Percentiles rank a stretch among this genome's conserved stretches.
Conservation (phyloP, 1,284 basidiomycete species). For the Ganoderma leucocontextum region DNA sequence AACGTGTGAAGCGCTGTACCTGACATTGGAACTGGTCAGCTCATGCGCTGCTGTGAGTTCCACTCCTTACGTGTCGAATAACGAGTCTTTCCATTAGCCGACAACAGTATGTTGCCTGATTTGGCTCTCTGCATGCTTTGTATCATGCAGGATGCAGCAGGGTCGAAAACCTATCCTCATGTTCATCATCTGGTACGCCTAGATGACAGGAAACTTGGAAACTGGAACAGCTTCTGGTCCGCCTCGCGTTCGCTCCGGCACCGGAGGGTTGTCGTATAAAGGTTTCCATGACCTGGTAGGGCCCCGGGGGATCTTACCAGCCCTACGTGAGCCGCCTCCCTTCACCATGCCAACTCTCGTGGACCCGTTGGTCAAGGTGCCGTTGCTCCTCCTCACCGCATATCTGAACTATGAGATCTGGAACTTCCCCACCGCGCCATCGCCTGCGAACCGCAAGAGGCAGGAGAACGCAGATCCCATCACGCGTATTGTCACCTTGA, state of each 20-base stretch:
- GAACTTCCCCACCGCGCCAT: neutral
- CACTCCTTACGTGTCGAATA: neutral
- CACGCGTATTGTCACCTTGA: slow-evolving; percentile 1
- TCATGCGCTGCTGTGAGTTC: neutral
- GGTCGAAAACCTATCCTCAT: neutral
- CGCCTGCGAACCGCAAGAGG: slow-evolving; percentile 3
- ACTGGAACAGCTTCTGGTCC: neutral
- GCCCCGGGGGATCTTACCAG: neutral
- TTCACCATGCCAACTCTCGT: neutral
- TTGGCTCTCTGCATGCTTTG: neutral
- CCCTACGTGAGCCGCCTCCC: neutral
- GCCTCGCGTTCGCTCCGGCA: neutral
- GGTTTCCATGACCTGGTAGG: neutral
- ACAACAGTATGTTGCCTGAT: neutral
- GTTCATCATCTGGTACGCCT: neutral
- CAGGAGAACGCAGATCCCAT: slow-evolving; percentile 1
- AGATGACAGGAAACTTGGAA: too few relatives aligned
- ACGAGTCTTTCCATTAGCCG: neutral
- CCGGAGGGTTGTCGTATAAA: neutral
- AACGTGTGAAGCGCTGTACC: neutral
- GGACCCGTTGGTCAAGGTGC: slow-evolving; percentile 11
- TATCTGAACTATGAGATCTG: slow-evolving; percentile 3
- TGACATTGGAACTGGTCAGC: neutral
- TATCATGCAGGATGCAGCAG: neutral
- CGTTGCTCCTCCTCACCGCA: slow-evolving; percentile 1